Percentiles rank a stretch among this genome's conserved stretches.
Conservation (phyloP, 805 yeast genomes). For the Zygotorulaspora chibaensis region DNA sequence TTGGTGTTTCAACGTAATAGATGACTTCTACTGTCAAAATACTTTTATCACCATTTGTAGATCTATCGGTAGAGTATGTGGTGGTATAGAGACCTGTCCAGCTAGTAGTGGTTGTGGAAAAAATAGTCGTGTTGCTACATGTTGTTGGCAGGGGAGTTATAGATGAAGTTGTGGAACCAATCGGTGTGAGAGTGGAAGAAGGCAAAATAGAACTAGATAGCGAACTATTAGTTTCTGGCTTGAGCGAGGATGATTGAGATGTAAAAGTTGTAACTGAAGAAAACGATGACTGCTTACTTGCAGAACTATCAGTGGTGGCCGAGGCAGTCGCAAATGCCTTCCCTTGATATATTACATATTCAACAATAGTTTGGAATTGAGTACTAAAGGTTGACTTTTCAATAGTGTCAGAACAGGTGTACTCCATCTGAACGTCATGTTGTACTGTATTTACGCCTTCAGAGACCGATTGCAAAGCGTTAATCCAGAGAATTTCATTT, state of each 20-base stretch:
- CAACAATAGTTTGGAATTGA: conserved; percentile 11
- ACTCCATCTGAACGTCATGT: conserved; percentile 20
- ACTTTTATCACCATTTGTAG: conserved; percentile 10
- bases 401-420: conserved; percentile 29
- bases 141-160: not conserved
- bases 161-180: not conserved
- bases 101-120: conserved; percentile 15
- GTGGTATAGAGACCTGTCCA: conserved; percentile 20
- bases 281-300: not conserved
- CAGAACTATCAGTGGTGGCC: conserved; percentile 8
- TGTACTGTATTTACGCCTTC: conserved; percentile 19
- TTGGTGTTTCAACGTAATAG: conserved; percentile 15
- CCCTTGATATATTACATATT: conserved; percentile 16
- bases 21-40: conserved; percentile 13
- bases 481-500: conserved; percentile 32
- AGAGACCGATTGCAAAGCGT: conserved; percentile 32
- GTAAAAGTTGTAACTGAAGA: not conserved
- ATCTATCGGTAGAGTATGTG: conserved; percentile 19
- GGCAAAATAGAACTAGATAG: not conserved
- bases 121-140: not conserved
- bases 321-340: conserved; percentile 16
- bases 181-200: not conserved
- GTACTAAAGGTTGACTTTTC: conserved; percentile 24
- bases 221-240: not conserved
- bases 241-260: not conserved